These are phyloP conservation scores for Bjerkandera adusta DNA, from an alignment of 1,284 basidiomycete species.

Conservation along the genomic window DNA sequence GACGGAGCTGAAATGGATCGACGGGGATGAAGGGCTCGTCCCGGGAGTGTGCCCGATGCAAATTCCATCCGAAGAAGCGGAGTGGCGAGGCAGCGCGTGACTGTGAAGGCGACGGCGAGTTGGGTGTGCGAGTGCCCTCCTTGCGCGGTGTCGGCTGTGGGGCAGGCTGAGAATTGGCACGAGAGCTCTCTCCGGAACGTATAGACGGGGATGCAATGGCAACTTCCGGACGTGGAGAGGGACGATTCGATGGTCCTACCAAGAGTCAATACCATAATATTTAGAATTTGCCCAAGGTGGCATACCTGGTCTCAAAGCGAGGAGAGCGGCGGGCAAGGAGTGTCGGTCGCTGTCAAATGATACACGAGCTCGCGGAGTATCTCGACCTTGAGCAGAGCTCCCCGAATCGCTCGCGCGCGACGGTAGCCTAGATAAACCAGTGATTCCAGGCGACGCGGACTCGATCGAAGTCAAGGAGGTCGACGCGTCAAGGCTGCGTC, in stretches of 20 bases:
- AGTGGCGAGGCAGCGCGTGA: constrained; percentile 45
- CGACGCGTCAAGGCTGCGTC: constrained; percentile 27
- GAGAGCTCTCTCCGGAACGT: constrained; percentile 22
- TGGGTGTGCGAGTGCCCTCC: constrained; percentile 21
- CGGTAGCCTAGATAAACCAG: constrained; percentile 18
- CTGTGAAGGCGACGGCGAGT: constrained; percentile 32
- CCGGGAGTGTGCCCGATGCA: constrained; percentile 37
- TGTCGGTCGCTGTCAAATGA: constrained; percentile 39
- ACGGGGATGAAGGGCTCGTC: constrained; percentile 51
- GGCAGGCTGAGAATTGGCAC: constrained; percentile 15
- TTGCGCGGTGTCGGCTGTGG: constrained; percentile 20
- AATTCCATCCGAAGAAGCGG: constrained; percentile 34
- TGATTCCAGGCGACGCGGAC: constrained; percentile 18
- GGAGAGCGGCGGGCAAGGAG: constrained; percentile 29
- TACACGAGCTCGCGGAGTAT: constrained; percentile 34
- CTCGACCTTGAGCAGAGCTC: constrained; percentile 24
- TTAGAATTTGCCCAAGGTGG: not conserved
- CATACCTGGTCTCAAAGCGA: constrained; percentile 32
- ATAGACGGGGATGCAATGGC: constrained; percentile 22
- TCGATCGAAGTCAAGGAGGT: constrained; percentile 27
- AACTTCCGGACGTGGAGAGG: constrained; percentile 20
- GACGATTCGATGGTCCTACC: not conserved
- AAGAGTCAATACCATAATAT: not conserved
- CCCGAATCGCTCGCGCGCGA: constrained; percentile 30
- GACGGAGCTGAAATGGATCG: constrained; percentile 41